Conservation (phyloP, 352 stramenopile genomes). For the Phytophthora chlamydospora region DNA sequence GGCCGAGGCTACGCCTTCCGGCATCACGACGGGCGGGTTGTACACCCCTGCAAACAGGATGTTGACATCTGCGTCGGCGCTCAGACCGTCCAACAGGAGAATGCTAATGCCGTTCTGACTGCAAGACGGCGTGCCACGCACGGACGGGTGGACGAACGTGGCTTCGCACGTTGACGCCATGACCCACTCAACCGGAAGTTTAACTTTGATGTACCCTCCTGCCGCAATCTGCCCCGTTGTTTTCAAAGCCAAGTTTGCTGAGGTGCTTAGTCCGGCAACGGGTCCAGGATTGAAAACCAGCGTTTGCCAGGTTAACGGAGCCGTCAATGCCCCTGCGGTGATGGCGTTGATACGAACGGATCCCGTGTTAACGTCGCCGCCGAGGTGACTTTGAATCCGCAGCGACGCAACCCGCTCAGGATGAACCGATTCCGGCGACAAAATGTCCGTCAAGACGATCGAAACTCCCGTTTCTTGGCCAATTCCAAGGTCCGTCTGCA, state of each 20-base stretch:
- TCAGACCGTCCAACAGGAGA: constrained; percentile 41
- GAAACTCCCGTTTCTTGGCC: constrained; percentile 44
- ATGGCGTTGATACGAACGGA: constrained; percentile 43
- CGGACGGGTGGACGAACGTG: constrained; percentile 41
- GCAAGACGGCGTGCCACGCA: constrained; percentile 36
- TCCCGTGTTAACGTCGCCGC: constrained; percentile 53
- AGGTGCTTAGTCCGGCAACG: constrained; percentile 57
- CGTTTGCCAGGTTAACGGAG: constrained; percentile 53
- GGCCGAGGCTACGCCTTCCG: constrained; percentile 19
- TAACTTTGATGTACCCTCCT: constrained; percentile 42
- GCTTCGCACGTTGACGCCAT: constrained; percentile 37
- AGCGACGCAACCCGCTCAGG: constrained; percentile 20
- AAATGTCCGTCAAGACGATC: constrained; percentile 48
- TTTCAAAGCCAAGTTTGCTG: constrained; percentile 44
- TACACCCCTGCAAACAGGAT: constrained; percentile 46
- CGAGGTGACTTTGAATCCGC: constrained; percentile 51
- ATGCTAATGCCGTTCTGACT: constrained; percentile 46
- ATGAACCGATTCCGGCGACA: constrained; percentile 53
- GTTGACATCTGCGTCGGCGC: constrained; percentile 41
- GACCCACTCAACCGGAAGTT: constrained; percentile 55
- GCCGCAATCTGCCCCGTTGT: constrained; percentile 45
- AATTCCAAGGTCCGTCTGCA: constrained; percentile 30
- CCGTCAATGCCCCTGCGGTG: constrained; percentile 39
- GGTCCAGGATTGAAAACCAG: constrained; percentile 48
- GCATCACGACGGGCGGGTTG: constrained; percentile 53